These are phyloP conservation scores for Martiniozyma asiatica DNA, from an alignment of 1,139 yeast genomes.

Conservation along the genomic window DNA sequence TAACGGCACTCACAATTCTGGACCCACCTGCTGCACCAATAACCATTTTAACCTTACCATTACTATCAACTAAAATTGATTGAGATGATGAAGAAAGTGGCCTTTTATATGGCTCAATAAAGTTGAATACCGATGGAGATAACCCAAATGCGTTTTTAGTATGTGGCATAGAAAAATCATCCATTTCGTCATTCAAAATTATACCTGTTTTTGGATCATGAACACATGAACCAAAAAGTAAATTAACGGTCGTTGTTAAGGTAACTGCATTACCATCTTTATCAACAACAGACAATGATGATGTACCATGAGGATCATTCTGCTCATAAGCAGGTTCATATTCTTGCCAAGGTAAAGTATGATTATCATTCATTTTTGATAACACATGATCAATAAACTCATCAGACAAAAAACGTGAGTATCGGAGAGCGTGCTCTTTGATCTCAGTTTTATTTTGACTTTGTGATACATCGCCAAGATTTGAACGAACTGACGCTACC, in stretches of 20 bases:
- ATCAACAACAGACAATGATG: slow-evolving; percentile 76
- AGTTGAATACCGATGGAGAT: slow-evolving; percentile 71
- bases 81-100: slow-evolving; percentile 85
- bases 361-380: slow-evolving; percentile 34
- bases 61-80: slow-evolving; percentile 46
- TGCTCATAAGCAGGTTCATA: slow-evolving; percentile 71
- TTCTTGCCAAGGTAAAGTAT: slow-evolving; percentile 55
- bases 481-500: slow-evolving; percentile 76
- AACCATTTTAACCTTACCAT: slow-evolving; percentile 43
- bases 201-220: slow-evolving; percentile 78
- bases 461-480: slow-evolving; percentile 56
- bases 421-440: slow-evolving; percentile 18
- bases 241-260: slow-evolving; percentile 84
- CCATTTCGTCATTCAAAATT: slow-evolving; percentile 85
- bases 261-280: slow-evolving; percentile 56
- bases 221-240: slow-evolving; percentile 70
- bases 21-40: slow-evolving; percentile 96
- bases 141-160: slow-evolving; percentile 66
- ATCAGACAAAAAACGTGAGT: slow-evolving; percentile 23
- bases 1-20: slow-evolving; percentile 70
- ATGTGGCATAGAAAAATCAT: slow-evolving; percentile 75
- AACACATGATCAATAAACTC: slow-evolving; percentile 49
- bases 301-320: slow-evolving; percentile 75
- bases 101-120: slow-evolving; percentile 60
- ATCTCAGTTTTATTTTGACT: slow-evolving; percentile 20